Conservation (phyloP, 2,329 filamentous ascomycete species). For the Atkinsonella hypoxylon region DNA sequence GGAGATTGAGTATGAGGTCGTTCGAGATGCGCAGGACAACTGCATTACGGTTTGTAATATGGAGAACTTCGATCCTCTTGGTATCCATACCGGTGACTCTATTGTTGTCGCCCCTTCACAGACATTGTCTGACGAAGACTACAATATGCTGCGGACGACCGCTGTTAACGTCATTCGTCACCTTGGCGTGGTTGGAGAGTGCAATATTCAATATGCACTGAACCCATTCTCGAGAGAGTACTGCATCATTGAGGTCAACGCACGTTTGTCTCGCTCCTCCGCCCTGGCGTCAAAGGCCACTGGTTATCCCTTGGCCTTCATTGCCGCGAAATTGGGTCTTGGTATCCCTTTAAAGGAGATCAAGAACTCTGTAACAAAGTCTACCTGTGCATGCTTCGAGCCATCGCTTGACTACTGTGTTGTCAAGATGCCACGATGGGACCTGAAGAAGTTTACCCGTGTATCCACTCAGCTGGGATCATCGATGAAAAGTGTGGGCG, state of each 20-base stretch:
- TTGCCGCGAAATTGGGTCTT: slow-evolving; percentile 91
- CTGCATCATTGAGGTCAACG: slow-evolving; percentile 99
- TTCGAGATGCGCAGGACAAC: slow-evolving; percentile 90
- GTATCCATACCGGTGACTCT: slow-evolving; percentile 95
- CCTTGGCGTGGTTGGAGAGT: slow-evolving; percentile 93
- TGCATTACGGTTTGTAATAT: slow-evolving; percentile 99
- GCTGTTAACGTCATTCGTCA: slow-evolving; percentile 96
- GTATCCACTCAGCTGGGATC: slow-evolving; percentile 93
- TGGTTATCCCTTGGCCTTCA: slow-evolving; percentile 90
- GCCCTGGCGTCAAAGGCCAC: slow-evolving; percentile 95
- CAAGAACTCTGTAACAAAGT: slow-evolving; percentile 88
- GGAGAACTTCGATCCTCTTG: slow-evolving; percentile 98
- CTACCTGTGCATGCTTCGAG: slow-evolving; percentile 95
- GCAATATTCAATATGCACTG: slow-evolving; percentile 96
- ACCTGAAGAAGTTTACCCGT: slow-evolving; percentile 96
- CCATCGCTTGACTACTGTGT: slow-evolving; percentile 96
- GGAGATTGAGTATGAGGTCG: slow-evolving; percentile 97
- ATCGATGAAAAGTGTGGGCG: slow-evolving; percentile 98
- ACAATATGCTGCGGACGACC: slow-evolving; percentile 97
- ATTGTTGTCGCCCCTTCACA: slow-evolving; percentile 97
- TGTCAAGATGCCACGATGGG: slow-evolving; percentile 98
- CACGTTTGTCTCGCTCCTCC: slow-evolving; percentile 86
- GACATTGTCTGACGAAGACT: slow-evolving; percentile 93
- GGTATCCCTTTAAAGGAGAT: slow-evolving; percentile 94
- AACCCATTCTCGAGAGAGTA: slow-evolving; percentile 94